Conservation (phyloP, 495 filamentous ascomycete species). For the Extremus antarcticus region DNA sequence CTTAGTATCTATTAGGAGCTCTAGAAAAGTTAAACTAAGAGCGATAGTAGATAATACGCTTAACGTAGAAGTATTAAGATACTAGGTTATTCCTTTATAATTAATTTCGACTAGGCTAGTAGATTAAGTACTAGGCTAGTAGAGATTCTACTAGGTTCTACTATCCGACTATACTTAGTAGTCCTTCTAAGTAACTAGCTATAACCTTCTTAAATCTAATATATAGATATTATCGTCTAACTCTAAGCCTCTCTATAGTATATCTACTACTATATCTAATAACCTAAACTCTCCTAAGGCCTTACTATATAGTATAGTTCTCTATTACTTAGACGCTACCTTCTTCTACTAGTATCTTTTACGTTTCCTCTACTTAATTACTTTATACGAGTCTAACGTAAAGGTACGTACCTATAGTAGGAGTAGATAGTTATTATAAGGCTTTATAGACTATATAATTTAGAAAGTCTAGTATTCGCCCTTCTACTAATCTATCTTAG, state of each 20-base stretch:
- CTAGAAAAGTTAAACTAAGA: neutral
- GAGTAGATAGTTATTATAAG: neutral
- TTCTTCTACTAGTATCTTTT: too few relatives aligned
- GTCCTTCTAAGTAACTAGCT: too few relatives aligned
- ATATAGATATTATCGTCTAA: too few relatives aligned
- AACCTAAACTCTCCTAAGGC: too few relatives aligned
- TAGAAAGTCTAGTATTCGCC: neutral
- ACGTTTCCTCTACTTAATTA: neutral
- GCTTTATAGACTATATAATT: neutral
- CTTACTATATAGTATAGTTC: too few relatives aligned
- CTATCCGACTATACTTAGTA: too few relatives aligned
- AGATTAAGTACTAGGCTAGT: neutral
- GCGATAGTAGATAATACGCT: neutral
- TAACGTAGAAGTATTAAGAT: neutral
- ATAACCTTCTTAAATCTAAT: too few relatives aligned
- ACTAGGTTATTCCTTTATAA: neutral
- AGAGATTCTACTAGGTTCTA: too few relatives aligned
- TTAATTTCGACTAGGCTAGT: neutral
- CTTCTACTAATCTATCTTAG: neutral
- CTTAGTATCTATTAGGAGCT: neutral
- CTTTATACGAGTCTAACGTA: neutral
- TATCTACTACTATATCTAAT: too few relatives aligned
- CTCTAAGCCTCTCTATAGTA: too few relatives aligned
- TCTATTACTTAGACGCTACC: too few relatives aligned
- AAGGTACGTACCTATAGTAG: neutral